Evolutionary conservation across 2,329 filamentous ascomycete genomes (phyloP), one percentile per base, ranked within the genome.

Genomic region (Cercospora sp.): DNA sequence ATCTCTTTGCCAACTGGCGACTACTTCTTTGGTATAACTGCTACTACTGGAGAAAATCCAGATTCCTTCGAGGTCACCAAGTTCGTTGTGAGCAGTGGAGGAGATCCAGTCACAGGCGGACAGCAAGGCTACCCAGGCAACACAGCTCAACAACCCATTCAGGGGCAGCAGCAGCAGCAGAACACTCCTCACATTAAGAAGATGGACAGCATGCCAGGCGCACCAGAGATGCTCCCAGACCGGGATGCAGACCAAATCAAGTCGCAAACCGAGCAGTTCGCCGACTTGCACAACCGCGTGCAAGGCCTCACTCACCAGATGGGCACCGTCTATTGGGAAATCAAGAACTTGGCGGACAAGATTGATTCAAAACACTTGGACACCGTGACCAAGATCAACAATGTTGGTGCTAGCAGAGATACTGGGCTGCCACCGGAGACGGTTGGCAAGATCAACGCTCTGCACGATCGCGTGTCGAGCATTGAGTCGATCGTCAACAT

Each of bases 61-160:
- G 95, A 99, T 81, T 97, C 93, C 5, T 97, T 97, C 76, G 95
- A 99, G 80, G 80, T 97, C 72, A 95, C 94, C 84, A 96, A 94
- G 78, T 87, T 98, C 77, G 85, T 91, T 40, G 87, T 95, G 62
- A 88, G 89, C 76, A 89, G 74, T 69, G 81, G 79, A 70, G 63
- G 69, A 73, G 60, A 73, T 71, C 65, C 72, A 72, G 53, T 74
- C 70, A 62, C 76, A 66, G 68, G 78, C 72, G 68, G 76, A 71
- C 69, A 71, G 36, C 73, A 78, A 45, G 62, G 51, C 51, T 64
- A 64, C 33, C 62, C 48, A 20, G 62, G 62, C n/a, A 45, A 64
- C 23, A 55, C 48, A 16, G 74, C 78, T 30, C 76, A 78, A 10
- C 74, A 78, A 40, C 66, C 74, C 30, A 73, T 65, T 23, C 67